Evolutionary conservation across 2,329 filamentous ascomycete genomes (phyloP).

Genomic region (Ophiostoma sp.): DNA sequence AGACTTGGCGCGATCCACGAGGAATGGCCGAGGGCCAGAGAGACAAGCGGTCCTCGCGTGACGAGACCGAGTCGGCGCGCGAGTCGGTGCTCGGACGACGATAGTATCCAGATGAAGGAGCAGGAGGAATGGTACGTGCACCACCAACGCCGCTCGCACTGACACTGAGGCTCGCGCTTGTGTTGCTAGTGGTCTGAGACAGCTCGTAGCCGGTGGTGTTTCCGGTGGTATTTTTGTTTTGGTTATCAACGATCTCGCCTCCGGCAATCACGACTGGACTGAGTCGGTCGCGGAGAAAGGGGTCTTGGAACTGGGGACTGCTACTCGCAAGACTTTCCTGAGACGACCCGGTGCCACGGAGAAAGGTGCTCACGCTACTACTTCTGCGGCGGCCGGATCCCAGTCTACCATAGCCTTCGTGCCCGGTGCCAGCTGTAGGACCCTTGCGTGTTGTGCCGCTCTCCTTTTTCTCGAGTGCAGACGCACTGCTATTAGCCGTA

Average conservation of each 20-base stretch:
- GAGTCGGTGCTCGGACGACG: conserved; percentile 45
- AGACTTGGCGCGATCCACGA: conserved; percentile 35
- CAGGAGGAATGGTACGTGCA: background rate
- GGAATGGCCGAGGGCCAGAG: conserved; percentile 58
- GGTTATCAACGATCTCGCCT: conserved; percentile 61
- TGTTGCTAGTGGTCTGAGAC: conserved; percentile 50
- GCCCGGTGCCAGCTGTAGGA: conserved; percentile 86
- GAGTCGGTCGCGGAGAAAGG: conserved; percentile 62
- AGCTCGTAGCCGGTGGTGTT: conserved; percentile 49
- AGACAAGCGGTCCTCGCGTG: conserved; percentile 46
- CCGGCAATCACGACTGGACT: conserved; percentile 67
- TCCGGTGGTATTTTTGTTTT: too few species aligned
- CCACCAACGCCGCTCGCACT: background rate
- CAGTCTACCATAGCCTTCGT: conserved; percentile 78
- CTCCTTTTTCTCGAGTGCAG: conserved; percentile 56
- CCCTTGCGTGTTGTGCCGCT: conserved; percentile 65
- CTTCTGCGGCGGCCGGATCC: conserved; percentile 64
- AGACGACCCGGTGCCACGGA: conserved; percentile 50
- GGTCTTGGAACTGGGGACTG: conserved; percentile 47
- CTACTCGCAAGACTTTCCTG: conserved; percentile 50
- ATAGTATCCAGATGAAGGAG: background rate
- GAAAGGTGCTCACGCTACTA: conserved; percentile 54
- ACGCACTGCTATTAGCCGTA: conserved; percentile 43
- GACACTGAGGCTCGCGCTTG: conserved; percentile 40
- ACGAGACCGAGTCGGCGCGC: conserved; percentile 46